Evolutionary conservation across 2,329 filamentous ascomycete species (phyloP), one percentile per base, ranked within the genome.

Genomic region (Phialophora expanda): DNA sequence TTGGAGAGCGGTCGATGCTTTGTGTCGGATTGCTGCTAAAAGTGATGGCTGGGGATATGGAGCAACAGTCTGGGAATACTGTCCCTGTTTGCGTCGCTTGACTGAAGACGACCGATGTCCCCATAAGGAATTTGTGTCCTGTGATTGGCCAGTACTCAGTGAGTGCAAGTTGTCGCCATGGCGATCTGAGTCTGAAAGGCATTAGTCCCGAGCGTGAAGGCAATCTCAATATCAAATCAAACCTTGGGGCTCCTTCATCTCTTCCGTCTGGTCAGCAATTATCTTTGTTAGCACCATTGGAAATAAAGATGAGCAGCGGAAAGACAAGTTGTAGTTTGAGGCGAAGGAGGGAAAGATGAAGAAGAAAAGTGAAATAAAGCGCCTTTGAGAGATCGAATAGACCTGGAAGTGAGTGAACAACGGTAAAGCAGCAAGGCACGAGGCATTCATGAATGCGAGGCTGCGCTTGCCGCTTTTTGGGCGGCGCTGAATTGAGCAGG

Each of bases 41-140:
- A 46, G 20, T 56, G 62, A 61, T 26, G 62, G 38, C 28, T 50
- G 24, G 2, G 56, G 56, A 50, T 55, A 65, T 44, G 56, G 55
- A 51, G 24, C 30, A 12, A 55, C 55, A 26, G 32, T 30, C 46
- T 55, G 14, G 20, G 54, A 48, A 34, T 41, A 57, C 17, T 17
- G 53, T n/a, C 28, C 11, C 11, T n/a, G 22, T 11, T 22, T 9
- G 14, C 56, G 51, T 58, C 34, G 20, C 56, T 53, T 24, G 26
- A 58, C 38, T 24, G 22, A 24, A 26, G 56, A 12, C 12, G 50
- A 34, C 32, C 51, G 38, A 4, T n/a, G n/a, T 30, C 9, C 38
- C 7, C 17, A 44, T 44, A 44, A n/a, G 17, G 17, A 30, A 61
- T 24, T 22, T 22, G 53, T 61, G 26, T 20, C 41, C 28, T 61